A percentile compares a stretch with the other conserved stretches of the same genome.
Evolutionary conservation across 2,329 filamentous ascomycete genomes (phyloP).

Genomic region (Davidsoniella neocaledoniae): DNA sequence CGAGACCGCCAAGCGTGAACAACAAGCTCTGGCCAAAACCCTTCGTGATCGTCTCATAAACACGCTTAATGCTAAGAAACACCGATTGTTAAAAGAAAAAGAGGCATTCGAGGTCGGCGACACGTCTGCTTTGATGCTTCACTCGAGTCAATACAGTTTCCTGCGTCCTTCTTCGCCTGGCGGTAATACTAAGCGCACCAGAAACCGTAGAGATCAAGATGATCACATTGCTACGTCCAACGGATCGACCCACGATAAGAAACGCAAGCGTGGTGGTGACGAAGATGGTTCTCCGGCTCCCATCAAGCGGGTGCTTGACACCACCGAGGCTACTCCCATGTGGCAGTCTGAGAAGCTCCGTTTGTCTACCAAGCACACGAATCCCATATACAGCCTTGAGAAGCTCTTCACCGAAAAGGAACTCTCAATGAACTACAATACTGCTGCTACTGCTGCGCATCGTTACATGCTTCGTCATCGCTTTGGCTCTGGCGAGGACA

Average conservation of each 20-base stretch:
- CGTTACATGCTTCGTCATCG: slow-evolving; percentile 44
- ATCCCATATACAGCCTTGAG: slow-evolving; percentile 47
- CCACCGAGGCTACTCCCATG: slow-evolving; percentile 40
- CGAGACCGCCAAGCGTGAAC: slow-evolving; percentile 45
- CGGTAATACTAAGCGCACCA: slow-evolving; percentile 46
- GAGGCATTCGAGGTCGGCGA: slow-evolving; percentile 52
- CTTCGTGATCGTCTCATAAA: slow-evolving; percentile 52
- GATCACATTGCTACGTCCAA: slow-evolving; percentile 29
- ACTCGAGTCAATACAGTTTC: slow-evolving; percentile 52
- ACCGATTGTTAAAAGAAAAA: slow-evolving; percentile 46
- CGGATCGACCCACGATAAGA: slow-evolving; percentile 35
- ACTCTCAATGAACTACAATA: slow-evolving; percentile 47
- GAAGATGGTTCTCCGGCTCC: slow-evolving; percentile 48
- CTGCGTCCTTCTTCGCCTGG: slow-evolving; percentile 48
- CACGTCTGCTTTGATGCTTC: slow-evolving; percentile 45
- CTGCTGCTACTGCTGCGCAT: slow-evolving; percentile 43
- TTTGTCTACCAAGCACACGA: slow-evolving; percentile 36
- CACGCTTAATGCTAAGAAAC: slow-evolving; percentile 46
- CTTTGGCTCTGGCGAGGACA: slow-evolving; percentile 19
- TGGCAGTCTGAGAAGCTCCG: slow-evolving; percentile 46
- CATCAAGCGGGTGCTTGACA: slow-evolving; percentile 36
- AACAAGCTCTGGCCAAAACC: slow-evolving; percentile 40
- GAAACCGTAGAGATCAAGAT: slow-evolving; percentile 43
- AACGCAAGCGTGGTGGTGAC: slow-evolving; percentile 42
- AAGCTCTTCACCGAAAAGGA: slow-evolving; percentile 58